phyloP scores from a whole-genome alignment of 257 asterid species.

The Cordia subcordata region DNA sequence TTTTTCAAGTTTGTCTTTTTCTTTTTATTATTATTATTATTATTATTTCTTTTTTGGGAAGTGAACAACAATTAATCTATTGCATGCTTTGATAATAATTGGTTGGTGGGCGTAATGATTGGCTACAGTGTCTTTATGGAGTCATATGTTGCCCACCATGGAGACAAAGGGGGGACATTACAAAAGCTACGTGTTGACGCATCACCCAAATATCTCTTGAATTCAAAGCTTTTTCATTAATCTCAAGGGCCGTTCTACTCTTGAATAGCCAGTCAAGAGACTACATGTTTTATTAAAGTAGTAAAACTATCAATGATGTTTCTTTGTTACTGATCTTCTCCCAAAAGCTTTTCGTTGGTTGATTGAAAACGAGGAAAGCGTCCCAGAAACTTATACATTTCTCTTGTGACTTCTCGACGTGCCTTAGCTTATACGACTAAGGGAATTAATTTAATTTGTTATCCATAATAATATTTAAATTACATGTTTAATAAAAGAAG shows the following conservation, averaged over 20 bases:
- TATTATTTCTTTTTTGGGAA: too few relatives aligned
- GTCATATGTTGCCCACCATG: constrained; percentile 13
- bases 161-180: constrained; percentile 26
- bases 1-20: too few relatives aligned
- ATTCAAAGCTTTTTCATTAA: constrained; percentile 6
- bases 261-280: background rate
- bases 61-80: background rate
- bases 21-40: too few relatives aligned
- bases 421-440: too few relatives aligned
- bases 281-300: background rate
- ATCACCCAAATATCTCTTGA: constrained; percentile 15
- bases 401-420: too few relatives aligned
- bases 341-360: too few relatives aligned
- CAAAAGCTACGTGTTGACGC: constrained; percentile 24
- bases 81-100: constrained; percentile 8
- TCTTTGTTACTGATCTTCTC: too few relatives aligned
- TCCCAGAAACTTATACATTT: too few relatives aligned
- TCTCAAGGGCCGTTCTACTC: background rate
- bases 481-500: too few relatives aligned
- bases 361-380: too few relatives aligned
- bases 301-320: background rate
- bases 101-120: constrained; percentile 18
- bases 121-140: constrained; percentile 11
- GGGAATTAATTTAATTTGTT: too few relatives aligned
- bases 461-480: too few relatives aligned